A percentile compares a stretch with the other conserved stretches of the same genome.
These are phyloP conservation scores for Teunomyces barrocoloradensis DNA, from an alignment of 805 yeast species.

Conservation along the genomic window DNA sequence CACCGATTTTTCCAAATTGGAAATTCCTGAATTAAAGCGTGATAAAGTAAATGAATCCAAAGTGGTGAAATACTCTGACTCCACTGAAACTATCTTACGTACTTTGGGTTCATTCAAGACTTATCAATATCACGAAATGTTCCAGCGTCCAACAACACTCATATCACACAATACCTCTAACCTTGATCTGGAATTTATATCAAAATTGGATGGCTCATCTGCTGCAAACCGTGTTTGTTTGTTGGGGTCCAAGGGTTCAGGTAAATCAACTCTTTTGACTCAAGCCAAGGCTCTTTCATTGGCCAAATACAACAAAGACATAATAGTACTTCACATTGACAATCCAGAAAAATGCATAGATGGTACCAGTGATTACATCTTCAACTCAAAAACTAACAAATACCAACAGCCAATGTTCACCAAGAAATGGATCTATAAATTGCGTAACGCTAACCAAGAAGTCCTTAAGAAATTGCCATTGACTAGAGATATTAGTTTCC, in stretches of 20 bases:
- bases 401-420: conserved; percentile 81
- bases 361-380: conserved; percentile 70
- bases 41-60: conserved; percentile 10
- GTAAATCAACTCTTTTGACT: conserved; percentile 70
- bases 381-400: conserved; percentile 43
- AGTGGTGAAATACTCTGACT: conserved; percentile 37
- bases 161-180: conserved; percentile 49
- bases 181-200: conserved; percentile 38
- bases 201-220: conserved; percentile 27
- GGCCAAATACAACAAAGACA: conserved; percentile 26
- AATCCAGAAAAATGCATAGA: conserved; percentile 60
- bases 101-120: conserved; percentile 64
- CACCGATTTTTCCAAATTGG: conserved; percentile 15
- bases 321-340: conserved; percentile 62
- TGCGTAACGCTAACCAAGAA: conserved; percentile 33
- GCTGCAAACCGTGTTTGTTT: conserved; percentile 51
- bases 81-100: conserved; percentile 42
- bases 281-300: conserved; percentile 63
- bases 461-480: conserved; percentile 34
- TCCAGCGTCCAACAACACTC: conserved; percentile 57
- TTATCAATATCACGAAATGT: conserved; percentile 66
- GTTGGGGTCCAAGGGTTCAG: conserved; percentile 73
- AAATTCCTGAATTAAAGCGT: conserved; percentile 12
- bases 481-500: conserved; percentile 32
- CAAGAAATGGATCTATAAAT: conserved; percentile 54